A percentile compares a stretch with the other conserved stretches of the same genome.
Evolutionary conservation across 2,329 filamentous ascomycete genomes (phyloP).

Genomic region (Leptodontidium sp.): DNA sequence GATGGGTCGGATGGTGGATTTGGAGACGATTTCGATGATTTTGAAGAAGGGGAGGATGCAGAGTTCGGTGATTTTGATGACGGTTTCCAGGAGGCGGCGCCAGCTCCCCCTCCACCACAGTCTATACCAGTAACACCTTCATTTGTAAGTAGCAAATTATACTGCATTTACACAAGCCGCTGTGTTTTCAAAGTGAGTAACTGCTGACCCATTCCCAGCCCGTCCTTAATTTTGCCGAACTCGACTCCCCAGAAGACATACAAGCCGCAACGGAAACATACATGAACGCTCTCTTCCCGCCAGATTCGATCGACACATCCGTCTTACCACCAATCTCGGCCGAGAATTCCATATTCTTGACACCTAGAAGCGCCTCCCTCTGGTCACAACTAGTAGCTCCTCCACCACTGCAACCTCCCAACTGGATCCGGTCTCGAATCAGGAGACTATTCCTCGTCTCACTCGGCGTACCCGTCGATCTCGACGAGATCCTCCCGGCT

Average conservation of each 20-base stretch:
- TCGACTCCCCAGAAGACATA: slow-evolving; percentile 67
- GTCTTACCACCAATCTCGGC: slow-evolving; percentile 55
- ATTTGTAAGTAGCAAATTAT: slow-evolving; percentile 54
- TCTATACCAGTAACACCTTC: slow-evolving; percentile 47
- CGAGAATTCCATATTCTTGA: slow-evolving; percentile 75
- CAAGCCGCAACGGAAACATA: slow-evolving; percentile 69
- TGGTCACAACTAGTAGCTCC: slow-evolving; percentile 98
- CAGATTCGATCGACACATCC: slow-evolving; percentile 61
- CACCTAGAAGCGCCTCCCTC: slow-evolving; percentile 85
- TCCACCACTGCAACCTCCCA: slow-evolving; percentile 91
- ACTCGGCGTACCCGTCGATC: slow-evolving; percentile 91
- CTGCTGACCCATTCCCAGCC: slow-evolving; percentile 56
- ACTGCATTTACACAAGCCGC: slow-evolving; percentile 33
- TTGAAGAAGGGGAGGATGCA: slow-evolving; percentile 62
- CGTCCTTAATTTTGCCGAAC: slow-evolving; percentile 71
- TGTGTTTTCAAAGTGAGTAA: slow-evolving; percentile 24
- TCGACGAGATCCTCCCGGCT: slow-evolving; percentile 96
- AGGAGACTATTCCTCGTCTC: slow-evolving; percentile 95
- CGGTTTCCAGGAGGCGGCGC: slow-evolving; percentile 65
- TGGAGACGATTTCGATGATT: slow-evolving; percentile 75
- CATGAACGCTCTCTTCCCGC: slow-evolving; percentile 71
- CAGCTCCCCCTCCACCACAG: slow-evolving; percentile 48
- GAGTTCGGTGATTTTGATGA: slow-evolving; percentile 67
- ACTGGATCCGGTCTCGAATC: slow-evolving; percentile 97
- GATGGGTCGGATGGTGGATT: slow-evolving; percentile 60